Percentiles rank a stretch among this genome's conserved stretches.
These are phyloP conservation scores for Calonectria naviculata DNA, from an alignment of 2,329 filamentous ascomycete species.

Conservation along the genomic window DNA sequence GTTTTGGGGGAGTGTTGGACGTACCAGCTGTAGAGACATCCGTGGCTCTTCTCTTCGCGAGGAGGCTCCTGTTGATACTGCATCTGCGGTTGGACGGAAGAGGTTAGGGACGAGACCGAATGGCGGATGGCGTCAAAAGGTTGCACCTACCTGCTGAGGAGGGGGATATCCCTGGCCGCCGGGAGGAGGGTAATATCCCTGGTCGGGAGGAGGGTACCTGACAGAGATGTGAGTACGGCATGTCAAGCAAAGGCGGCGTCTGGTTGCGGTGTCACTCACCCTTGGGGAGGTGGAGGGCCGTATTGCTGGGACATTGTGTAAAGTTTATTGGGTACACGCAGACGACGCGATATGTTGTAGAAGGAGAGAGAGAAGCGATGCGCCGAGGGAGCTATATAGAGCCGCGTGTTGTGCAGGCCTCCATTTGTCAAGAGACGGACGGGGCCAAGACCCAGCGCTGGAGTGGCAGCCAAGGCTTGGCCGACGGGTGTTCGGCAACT, in stretches of 20 bases:
- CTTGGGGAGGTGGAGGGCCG: conserved; percentile 22
- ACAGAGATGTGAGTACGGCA: not conserved
- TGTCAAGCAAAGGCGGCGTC: too few relatives aligned
- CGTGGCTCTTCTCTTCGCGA: conserved; percentile 53
- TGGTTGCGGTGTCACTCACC: conserved; percentile 11
- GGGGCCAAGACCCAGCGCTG: not conserved
- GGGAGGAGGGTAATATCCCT: conserved; percentile 40
- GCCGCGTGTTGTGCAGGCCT: not conserved
- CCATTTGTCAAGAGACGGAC: not conserved
- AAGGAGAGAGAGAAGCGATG: not conserved
- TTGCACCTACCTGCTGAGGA: conserved; percentile 36
- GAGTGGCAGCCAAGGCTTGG: conserved; percentile 18
- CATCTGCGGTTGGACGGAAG: conserved; percentile 39
- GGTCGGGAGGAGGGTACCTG: conserved; percentile 39
- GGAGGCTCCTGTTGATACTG: conserved; percentile 46
- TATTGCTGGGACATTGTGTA: conserved; percentile 21
- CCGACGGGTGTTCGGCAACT: conserved; percentile 19
- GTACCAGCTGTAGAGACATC: conserved; percentile 54
- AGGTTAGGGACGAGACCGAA: not conserved
- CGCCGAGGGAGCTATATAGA: conserved; percentile 15
- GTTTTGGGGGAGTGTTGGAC: not conserved
- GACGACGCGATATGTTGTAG: not conserved
- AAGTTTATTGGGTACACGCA: not conserved
- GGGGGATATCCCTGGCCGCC: conserved; percentile 35
- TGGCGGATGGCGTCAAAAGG: not conserved